Percentiles rank a stretch among this genome's conserved stretches.
phyloP scores from a whole-genome alignment of 2,329 filamentous ascomycete species.

The Lachnellula arida region DNA sequence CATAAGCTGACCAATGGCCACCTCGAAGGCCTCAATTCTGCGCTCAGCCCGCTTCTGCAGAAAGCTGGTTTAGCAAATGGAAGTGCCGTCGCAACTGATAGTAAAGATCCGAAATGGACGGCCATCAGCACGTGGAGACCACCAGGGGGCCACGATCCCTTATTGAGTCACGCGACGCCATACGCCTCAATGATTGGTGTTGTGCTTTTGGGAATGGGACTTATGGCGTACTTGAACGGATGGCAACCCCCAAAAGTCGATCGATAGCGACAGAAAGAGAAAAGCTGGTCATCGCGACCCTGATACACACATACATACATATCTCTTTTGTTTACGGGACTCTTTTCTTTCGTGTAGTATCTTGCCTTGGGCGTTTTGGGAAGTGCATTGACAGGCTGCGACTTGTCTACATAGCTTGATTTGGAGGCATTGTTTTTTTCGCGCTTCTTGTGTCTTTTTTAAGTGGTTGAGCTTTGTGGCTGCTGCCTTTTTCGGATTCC shows the following conservation, averaged over 20 bases:
- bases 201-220: constrained; percentile 72
- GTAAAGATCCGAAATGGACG: constrained; percentile 15
- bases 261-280: constrained; percentile 15
- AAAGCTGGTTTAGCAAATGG: constrained; percentile 20
- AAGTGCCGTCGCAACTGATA: constrained; percentile 10
- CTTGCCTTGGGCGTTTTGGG: constrained; percentile 6
- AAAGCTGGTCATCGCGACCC: neutral
- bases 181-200: constrained; percentile 81
- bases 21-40: constrained; percentile 2
- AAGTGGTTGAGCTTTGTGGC: neutral
- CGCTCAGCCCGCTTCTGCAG: constrained; percentile 11
- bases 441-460: neutral
- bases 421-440: constrained; percentile 2
- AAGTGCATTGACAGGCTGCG: constrained; percentile 14
- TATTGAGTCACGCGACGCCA: constrained; percentile 56
- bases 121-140: constrained; percentile 34
- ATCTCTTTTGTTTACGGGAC: neutral
- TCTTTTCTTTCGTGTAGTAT: neutral
- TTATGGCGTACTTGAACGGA: constrained; percentile 84
- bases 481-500: neutral
- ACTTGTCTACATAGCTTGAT: constrained; percentile 6
- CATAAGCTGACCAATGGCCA: constrained; percentile 11
- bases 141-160: constrained; percentile 40
- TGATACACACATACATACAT: neutral
- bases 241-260: constrained; percentile 53